phyloP scores from a whole-genome alignment of 192 early-diverging fungal genomes.

The Linnemannia exigua region DNA sequence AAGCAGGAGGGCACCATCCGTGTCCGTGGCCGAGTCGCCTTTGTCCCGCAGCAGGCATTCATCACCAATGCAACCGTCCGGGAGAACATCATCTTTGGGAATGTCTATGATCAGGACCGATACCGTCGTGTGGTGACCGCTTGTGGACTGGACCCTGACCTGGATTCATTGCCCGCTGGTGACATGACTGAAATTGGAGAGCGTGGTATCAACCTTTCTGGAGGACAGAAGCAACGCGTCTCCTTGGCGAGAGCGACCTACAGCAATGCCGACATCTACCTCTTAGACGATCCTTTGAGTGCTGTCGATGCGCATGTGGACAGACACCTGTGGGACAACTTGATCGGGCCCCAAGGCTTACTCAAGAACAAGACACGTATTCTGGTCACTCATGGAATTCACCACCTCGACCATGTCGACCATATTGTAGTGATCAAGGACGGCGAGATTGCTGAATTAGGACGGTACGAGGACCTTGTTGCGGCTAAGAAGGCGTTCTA shows the following conservation, averaged over 20 bases:
- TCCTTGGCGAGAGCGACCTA: constrained; percentile 83
- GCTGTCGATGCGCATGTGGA: constrained; percentile 75
- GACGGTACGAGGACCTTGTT: constrained; percentile 76
- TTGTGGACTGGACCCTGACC: constrained; percentile 86
- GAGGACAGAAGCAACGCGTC: constrained; percentile 87
- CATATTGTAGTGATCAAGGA: constrained; percentile 77
- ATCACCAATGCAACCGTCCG: constrained; percentile 92
- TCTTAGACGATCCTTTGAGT: constrained; percentile 65
- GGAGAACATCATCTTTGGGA: constrained; percentile 93
- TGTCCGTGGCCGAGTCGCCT: constrained; percentile 75
- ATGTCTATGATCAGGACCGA: constrained; percentile 72
- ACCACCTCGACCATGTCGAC: constrained; percentile 76
- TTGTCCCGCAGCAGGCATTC: constrained; percentile 78
- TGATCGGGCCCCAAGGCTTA: constrained; percentile 86
- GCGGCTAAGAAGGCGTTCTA: constrained; percentile 65
- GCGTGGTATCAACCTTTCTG: constrained; percentile 89
- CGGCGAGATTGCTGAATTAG: constrained; percentile 76
- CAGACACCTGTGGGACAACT: constrained; percentile 80
- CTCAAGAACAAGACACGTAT: constrained; percentile 82
- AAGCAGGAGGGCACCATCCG: constrained; percentile 68
- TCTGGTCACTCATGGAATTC: constrained; percentile 85
- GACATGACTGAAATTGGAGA: constrained; percentile 95
- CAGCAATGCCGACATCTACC: constrained; percentile 74
- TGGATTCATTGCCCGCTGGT: constrained; percentile 85
- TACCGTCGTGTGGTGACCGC: constrained; percentile 75